Evolutionary conservation across 331 rosid species (phyloP).

Genomic region (Telfairia occidentalis): DNA sequence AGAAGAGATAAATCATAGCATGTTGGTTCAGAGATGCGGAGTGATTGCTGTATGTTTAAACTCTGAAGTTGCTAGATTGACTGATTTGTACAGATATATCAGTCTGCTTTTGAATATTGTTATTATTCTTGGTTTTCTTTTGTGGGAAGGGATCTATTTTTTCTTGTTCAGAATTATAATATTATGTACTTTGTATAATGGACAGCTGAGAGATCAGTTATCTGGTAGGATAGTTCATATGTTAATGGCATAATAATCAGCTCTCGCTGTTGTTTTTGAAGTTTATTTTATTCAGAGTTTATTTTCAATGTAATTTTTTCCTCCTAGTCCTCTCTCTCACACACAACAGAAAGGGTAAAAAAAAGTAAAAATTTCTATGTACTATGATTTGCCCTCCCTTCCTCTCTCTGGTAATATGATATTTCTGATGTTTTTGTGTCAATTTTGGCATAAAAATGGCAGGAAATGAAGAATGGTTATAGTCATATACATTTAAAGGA

Average conservation of each 20-base stretch:
- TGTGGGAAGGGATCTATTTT: background rate
- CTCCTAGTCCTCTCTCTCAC: background rate
- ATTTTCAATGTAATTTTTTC: no score
- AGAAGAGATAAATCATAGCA: slow-evolving; percentile 17
- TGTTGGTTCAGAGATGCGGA: background rate
- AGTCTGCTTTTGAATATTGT: background rate
- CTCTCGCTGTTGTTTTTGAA: background rate
- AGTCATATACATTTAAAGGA: background rate
- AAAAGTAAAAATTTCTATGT: background rate
- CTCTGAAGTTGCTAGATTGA: background rate
- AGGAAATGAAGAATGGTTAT: background rate
- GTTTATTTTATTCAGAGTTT: no score
- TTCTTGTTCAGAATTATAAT: background rate
- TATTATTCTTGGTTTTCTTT: background rate
- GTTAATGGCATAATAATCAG: background rate
- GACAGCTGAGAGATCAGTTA: background rate
- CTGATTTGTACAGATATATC: slow-evolving; percentile 6
- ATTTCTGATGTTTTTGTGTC: background rate
- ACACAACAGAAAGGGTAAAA: background rate
- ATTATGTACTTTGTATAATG: slow-evolving; percentile 1
- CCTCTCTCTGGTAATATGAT: background rate
- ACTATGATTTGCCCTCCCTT: background rate
- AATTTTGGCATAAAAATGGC: background rate
- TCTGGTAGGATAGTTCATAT: slow-evolving; percentile 2
- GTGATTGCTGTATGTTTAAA: background rate